Percentiles rank a stretch among this genome's conserved stretches.
phyloP scores from a whole-genome alignment of 176 grass and related monocot genomes.

The Oryza longistaminata region DNA sequence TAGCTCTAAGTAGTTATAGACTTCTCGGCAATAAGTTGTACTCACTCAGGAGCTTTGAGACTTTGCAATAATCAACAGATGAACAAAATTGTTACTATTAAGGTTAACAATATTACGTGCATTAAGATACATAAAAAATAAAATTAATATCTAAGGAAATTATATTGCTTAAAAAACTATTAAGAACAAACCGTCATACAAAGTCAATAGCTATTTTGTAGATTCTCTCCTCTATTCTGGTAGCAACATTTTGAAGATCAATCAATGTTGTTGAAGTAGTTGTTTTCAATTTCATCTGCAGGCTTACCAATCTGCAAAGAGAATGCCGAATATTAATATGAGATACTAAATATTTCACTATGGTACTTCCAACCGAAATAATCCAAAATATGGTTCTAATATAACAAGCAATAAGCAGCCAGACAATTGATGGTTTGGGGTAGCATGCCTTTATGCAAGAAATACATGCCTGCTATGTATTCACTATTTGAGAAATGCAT shows the following conservation, averaged over 20 bases:
- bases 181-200: background rate
- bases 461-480: background rate
- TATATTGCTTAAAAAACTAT: background rate
- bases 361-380: background rate
- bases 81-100: background rate
- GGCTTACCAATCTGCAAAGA: background rate
- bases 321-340: background rate
- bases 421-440: background rate
- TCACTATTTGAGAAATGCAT: background rate
- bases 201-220: background rate
- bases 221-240: background rate
- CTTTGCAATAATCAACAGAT: background rate
- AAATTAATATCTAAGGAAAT: background rate
- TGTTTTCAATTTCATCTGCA: background rate
- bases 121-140: background rate
- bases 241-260: slow-evolving; percentile 15
- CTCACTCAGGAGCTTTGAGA: background rate
- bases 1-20: background rate
- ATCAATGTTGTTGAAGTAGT: background rate
- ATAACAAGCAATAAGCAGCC: background rate
- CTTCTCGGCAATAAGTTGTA: background rate
- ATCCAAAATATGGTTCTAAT: background rate
- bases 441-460: background rate
- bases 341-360: background rate
- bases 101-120: background rate